These are phyloP conservation scores for Caryopteris hybrid DNA, from an alignment of 305 asterid genomes.

Conservation along the genomic window DNA sequence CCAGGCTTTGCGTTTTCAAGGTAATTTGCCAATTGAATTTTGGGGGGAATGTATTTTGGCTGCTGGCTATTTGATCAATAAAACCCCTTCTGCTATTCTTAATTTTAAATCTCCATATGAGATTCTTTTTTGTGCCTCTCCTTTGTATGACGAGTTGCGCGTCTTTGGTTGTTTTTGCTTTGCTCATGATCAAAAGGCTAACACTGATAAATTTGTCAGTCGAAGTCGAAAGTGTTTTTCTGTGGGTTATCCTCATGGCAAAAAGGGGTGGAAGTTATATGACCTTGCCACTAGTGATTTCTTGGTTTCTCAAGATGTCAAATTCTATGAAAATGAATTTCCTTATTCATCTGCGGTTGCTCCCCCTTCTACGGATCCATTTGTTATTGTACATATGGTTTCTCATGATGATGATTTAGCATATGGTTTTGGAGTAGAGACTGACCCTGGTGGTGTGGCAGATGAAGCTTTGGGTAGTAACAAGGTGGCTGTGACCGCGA, in stretches of 20 bases:
- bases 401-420: background rate
- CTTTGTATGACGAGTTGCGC: background rate
- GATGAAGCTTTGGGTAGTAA: no score
- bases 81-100: background rate
- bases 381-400: no score
- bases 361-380: no score
- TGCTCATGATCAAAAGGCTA: background rate
- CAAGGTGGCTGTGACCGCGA: background rate
- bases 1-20: constrained; percentile 1
- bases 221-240: background rate
- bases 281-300: background rate
- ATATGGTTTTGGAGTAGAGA: background rate
- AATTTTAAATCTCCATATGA: background rate
- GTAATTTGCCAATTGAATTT: background rate
- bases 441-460: no score
- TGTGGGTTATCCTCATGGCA: background rate
- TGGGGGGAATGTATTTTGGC: background rate
- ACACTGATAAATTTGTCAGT: background rate
- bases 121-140: background rate
- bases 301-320: background rate
- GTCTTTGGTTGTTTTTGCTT: background rate
- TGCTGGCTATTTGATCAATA: background rate
- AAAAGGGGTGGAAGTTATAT: background rate
- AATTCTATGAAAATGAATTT: background rate
- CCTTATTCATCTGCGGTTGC: background rate